Evolutionary conservation across 768 basidiomycete genomes (phyloP).

Genomic region (Tylopilus rubrobrunneus): DNA sequence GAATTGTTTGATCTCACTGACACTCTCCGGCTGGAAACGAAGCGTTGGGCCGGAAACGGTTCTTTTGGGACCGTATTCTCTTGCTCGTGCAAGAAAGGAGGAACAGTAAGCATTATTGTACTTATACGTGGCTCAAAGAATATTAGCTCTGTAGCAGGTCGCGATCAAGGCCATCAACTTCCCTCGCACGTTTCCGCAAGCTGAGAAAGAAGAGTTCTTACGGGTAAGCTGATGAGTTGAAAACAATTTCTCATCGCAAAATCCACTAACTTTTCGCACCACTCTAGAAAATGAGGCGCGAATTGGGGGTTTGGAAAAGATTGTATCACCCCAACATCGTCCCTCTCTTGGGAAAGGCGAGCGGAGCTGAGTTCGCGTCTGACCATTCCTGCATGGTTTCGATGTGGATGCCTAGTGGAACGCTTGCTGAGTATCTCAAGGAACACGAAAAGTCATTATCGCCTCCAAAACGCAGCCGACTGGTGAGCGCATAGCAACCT

Average conservation of each 20-base stretch:
- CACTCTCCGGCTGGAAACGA: background rate
- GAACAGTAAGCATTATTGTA: background rate
- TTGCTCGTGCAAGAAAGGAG: background rate
- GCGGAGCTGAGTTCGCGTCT: background rate
- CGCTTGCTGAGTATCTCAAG: background rate
- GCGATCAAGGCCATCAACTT: slow-evolving; percentile 2
- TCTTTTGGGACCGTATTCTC: background rate
- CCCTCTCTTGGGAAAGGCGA: slow-evolving; percentile 1
- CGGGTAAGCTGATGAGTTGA: background rate
- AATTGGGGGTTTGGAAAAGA: slow-evolving; percentile 6
- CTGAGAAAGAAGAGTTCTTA: background rate
- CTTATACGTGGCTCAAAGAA: no score
- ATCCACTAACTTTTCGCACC: background rate
- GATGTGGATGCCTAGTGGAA: slow-evolving; percentile 5
- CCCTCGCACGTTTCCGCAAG: background rate
- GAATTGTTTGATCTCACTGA: background rate
- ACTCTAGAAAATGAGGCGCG: slow-evolving; percentile 4
- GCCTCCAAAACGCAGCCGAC: background rate
- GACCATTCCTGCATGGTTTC: slow-evolving; percentile 5
- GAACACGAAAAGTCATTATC: background rate
- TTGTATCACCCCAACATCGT: slow-evolving; percentile 7
- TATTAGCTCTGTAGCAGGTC: background rate
- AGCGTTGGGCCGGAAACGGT: background rate
- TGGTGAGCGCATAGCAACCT: background rate
- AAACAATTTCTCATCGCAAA: background rate